These are phyloP conservation scores for Bacterosira constricta DNA, from an alignment of 108 stramenopile species.

Conservation along the genomic window DNA sequence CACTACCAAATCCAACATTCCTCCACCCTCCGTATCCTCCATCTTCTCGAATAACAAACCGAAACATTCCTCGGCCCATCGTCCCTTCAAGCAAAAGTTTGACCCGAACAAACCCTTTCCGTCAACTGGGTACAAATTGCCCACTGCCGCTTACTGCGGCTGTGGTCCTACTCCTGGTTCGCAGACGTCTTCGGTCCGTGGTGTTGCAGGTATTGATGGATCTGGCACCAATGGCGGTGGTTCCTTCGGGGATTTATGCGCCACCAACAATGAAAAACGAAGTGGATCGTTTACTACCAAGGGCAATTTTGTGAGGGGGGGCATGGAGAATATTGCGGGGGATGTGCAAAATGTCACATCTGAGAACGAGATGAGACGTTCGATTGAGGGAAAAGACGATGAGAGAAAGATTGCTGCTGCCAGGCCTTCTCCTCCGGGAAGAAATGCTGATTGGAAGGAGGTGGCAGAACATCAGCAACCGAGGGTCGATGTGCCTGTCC, in stretches of 20 bases:
- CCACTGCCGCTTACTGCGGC: constrained; percentile 37
- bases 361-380: not conserved
- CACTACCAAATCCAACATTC: not conserved
- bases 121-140: constrained; percentile 14
- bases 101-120: constrained; percentile 29
- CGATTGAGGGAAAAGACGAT: not conserved
- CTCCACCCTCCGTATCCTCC: constrained; percentile 12
- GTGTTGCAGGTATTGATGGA: too few relatives aligned
- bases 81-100: not conserved
- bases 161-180: constrained; percentile 39
- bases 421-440: not conserved
- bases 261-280: too few relatives aligned
- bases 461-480: not conserved
- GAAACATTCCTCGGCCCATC: not conserved
- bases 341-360: too few relatives aligned
- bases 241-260: too few relatives aligned
- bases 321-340: too few relatives aligned
- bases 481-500: not conserved
- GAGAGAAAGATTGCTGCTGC: not conserved
- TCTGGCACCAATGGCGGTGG: too few relatives aligned
- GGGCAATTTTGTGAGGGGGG: too few relatives aligned
- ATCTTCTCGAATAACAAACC: constrained; percentile 7
- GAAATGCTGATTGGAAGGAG: not conserved
- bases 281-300: too few relatives aligned
- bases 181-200: too few relatives aligned